Evolutionary conservation across 2,329 filamentous ascomycete species (phyloP), one percentile per base, ranked within the genome.

Genomic region (Alternaria ethzedia): DNA sequence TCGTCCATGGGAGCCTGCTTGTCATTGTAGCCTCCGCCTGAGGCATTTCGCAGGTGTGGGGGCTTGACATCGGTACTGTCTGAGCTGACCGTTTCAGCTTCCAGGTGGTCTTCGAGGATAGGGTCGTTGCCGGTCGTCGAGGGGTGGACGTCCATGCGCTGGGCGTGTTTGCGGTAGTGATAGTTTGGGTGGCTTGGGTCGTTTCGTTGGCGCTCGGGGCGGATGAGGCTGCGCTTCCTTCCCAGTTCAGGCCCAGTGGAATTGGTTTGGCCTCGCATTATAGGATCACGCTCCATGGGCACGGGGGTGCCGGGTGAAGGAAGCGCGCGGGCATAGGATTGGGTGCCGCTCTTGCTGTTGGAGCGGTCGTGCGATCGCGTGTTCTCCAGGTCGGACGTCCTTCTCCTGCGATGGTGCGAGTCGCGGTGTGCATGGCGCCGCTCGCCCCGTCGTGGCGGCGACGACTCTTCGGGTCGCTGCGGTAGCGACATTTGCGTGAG

Each of bases 81-180:
- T 20, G 92, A 87, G 73, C 85, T 87, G 65, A 86, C 78, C 0
- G 86, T 89, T 61, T 86, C 84, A 3, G 78, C 77, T 62, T 85
- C 82, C 17, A 81, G 82, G 54, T 84, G 81, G 63, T 93, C 91
- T 79, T 97, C 95, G 58, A 92, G 81, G 56, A 97, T 88, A 3
- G 94, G 93, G 73, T 98, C 94, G 72, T 97, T 92, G 64, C 96
- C 96, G 0, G 96, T 98, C 7, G 93, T 91, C 0, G 96, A 98
- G 1, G 96, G 96, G 68, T 93, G 85, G 6, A 94, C 91, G 59
- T 90, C 87, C 94, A 99, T 97, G 68, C 95, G 92, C 73, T 94
- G 92, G 10, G 96, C 94, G 87, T 97, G 94, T 79, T 97, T 92
- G 70, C 93, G 90, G 81, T 99, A 99, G 82, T 97, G 88, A 77